phyloP scores from a whole-genome alignment of 1,284 basidiomycete genomes.

The Fomes fomentarius region DNA sequence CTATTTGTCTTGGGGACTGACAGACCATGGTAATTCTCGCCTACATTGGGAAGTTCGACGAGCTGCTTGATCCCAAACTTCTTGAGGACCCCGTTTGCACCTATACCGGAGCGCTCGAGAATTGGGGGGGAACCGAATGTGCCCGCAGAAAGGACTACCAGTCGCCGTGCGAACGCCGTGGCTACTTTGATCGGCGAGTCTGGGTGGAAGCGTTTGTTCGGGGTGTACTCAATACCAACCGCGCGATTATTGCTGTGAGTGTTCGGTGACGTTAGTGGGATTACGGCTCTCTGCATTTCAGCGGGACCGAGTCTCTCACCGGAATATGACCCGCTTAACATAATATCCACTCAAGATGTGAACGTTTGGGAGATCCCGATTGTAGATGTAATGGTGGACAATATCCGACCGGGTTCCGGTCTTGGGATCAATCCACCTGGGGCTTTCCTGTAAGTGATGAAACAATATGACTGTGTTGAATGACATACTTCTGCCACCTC shows the following conservation, averaged over 20 bases:
- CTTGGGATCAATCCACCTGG: conserved; percentile 50
- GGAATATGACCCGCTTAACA: conserved; percentile 32
- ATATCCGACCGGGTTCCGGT: conserved; percentile 59
- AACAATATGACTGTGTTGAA: too few relatives aligned
- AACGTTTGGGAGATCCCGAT: conserved; percentile 36
- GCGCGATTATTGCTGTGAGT: conserved; percentile 48
- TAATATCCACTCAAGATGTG: conserved; percentile 26
- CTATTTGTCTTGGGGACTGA: not conserved
- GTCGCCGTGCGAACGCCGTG: conserved; percentile 41
- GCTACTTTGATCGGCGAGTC: conserved; percentile 24
- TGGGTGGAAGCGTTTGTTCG: conserved; percentile 37
- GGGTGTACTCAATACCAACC: conserved; percentile 57
- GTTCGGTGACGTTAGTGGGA: not conserved
- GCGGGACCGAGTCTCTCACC: conserved; percentile 24
- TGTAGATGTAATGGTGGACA: conserved; percentile 60
- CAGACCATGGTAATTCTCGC: conserved; percentile 55
- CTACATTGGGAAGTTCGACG: conserved; percentile 62
- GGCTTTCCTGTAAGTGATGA: not conserved
- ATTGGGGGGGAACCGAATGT: conserved; percentile 59
- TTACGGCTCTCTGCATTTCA: accelerated
- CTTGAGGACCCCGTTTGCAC: conserved; percentile 39
- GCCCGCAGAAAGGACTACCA: conserved; percentile 54
- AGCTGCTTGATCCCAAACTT: conserved; percentile 42
- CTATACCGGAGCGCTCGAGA: conserved; percentile 45
- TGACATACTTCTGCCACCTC: too few relatives aligned